A percentile compares a stretch with the other conserved stretches of the same genome.
phyloP scores from a whole-genome alignment of 257 asterid genomes.

The Solanum lycopersicoides region DNA sequence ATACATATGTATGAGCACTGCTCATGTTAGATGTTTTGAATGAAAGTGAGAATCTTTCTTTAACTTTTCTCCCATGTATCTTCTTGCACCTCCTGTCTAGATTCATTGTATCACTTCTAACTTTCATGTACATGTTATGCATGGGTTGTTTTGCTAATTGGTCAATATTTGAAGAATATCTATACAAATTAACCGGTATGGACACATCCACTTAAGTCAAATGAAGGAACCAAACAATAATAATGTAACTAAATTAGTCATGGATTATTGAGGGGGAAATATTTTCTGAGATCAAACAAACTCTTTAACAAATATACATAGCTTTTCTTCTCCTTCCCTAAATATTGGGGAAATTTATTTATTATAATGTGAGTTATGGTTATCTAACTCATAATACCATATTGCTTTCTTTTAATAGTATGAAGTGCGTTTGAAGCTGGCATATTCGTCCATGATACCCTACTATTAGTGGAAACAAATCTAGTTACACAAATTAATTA shows the following conservation, averaged over 20 bases:
- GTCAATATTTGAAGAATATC: neutral
- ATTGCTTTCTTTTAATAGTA: conserved; percentile 8
- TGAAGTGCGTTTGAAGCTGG: conserved; percentile 25
- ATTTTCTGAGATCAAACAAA: neutral
- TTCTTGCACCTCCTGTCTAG: too few species aligned
- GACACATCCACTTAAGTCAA: neutral
- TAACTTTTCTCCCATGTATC: too few species aligned
- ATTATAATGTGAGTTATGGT: neutral
- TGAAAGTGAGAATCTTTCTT: too few species aligned
- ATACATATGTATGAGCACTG: too few species aligned
- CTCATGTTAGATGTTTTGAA: too few species aligned
- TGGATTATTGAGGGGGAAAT: neutral
- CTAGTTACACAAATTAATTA: neutral
- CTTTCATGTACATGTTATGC: neutral
- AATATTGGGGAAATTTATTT: neutral
- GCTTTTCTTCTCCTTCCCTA: neutral
- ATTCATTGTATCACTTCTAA: too few species aligned
- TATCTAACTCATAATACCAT: neutral
- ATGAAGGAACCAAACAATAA: neutral
- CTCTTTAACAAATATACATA: neutral
- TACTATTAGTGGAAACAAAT: conserved; percentile 34
- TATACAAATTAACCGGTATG: neutral
- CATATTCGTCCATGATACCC: conserved; percentile 7
- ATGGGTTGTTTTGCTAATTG: neutral
- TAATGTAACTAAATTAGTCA: neutral